These are phyloP conservation scores for Acorus gramineus DNA, from an alignment of 106 monocot species.

Conservation along the genomic window DNA sequence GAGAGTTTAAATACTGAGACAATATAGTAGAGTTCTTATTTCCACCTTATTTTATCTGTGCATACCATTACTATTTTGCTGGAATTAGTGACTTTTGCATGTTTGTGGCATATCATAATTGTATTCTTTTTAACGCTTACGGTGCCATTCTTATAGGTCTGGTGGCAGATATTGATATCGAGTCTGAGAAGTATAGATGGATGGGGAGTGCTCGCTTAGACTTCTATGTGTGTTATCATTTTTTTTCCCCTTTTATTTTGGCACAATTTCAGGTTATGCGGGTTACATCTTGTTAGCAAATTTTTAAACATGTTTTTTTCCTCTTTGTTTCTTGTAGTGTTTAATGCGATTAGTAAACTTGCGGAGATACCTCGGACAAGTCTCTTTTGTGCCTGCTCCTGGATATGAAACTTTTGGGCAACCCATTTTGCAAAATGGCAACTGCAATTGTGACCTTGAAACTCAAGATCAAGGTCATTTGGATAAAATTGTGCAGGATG, in stretches of 20 bases:
- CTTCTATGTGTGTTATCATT: slow-evolving; percentile 41
- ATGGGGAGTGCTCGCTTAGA: slow-evolving; percentile 77
- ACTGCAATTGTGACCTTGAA: neutral
- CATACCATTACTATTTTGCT: too few species aligned
- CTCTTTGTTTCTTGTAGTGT: neutral
- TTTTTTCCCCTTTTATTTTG: neutral
- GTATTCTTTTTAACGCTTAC: neutral
- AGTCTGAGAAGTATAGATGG: slow-evolving; percentile 92
- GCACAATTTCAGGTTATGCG: too few species aligned
- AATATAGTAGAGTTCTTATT: too few species aligned
- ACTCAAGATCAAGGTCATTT: neutral
- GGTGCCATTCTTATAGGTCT: slow-evolving; percentile 37
- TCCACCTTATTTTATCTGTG: too few species aligned
- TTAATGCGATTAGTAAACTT: slow-evolving; percentile 12
- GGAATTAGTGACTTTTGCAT: neutral
- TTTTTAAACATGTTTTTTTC: neutral
- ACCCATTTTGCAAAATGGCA: neutral
- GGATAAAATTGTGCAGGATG: slow-evolving; percentile 5
- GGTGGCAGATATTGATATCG: slow-evolving; percentile 65
- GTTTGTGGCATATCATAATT: neutral
- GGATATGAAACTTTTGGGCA: slow-evolving; percentile 13
- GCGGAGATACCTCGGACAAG: slow-evolving; percentile 13
- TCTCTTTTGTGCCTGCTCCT: slow-evolving; percentile 19
- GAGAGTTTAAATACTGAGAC: too few species aligned
- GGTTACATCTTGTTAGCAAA: neutral